Evolutionary conservation across 768 basidiomycete genomes (phyloP).

Genomic region (Lactifluus volemus): DNA sequence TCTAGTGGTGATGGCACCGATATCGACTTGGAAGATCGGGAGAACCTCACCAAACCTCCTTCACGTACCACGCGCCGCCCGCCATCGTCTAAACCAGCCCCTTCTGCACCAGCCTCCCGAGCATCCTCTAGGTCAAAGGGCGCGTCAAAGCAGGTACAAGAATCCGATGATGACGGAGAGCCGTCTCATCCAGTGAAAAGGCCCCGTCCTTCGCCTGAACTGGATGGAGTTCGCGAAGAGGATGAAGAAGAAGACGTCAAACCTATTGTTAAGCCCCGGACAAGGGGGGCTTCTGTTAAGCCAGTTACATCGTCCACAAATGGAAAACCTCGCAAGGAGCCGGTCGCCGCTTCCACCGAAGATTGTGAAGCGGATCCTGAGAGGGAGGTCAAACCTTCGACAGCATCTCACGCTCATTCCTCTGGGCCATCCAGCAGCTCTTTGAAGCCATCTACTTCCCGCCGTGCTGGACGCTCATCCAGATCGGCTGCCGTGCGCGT

Average conservation of each 20-base stretch:
- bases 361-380: slow-evolving; percentile 3
- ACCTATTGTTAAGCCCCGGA: not conserved
- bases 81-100: slow-evolving; percentile 1
- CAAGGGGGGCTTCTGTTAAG: not conserved
- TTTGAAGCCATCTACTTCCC: slow-evolving; percentile 5
- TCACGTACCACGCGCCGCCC: slow-evolving; percentile 14
- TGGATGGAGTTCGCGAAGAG: slow-evolving; percentile 16
- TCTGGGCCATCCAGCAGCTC: not conserved
- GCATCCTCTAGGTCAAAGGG: slow-evolving; percentile 8
- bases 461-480: slow-evolving; percentile 16
- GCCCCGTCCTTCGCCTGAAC: slow-evolving; percentile 10
- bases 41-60: not conserved
- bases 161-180: slow-evolving; percentile 13
- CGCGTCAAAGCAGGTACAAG: not conserved
- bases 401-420: not conserved
- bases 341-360: not conserved
- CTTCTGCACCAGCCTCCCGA: slow-evolving; percentile 4
- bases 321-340: not conserved
- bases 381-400: not conserved
- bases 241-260: slow-evolving; percentile 17
- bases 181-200: slow-evolving; percentile 11
- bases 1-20: not conserved
- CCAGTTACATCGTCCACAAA: not conserved
- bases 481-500: slow-evolving; percentile 5
- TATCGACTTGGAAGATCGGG: slow-evolving; percentile 1